Base-by-base conservation (phyloP, 345 rosid species). In the Stellera chamaejasme region DNA sequence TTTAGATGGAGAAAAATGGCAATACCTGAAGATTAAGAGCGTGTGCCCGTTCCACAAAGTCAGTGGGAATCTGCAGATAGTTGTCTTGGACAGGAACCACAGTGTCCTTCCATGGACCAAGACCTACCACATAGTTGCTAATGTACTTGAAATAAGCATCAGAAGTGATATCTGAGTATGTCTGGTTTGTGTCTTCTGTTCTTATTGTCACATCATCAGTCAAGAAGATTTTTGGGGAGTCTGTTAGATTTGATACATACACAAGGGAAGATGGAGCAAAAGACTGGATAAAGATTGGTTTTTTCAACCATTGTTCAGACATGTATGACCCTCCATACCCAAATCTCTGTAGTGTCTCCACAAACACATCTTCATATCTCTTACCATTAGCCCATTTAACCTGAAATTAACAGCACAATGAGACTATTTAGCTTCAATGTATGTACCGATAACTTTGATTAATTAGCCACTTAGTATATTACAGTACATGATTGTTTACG, bases 111-210 rank as follows among this genome's bases (percentile, higher is more conserved):
- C 79, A 74, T 1, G 77, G 79, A 43, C 82, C 77, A 16, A 74
- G 68, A 4, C 72, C 82, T 32, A 77, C 63, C 63, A 74, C 76
- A 13, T 77, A 60, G 9, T 77, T 65, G 58, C 69, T 77, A n/a
- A 74, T 66, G 61, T 62, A 57, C 65, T 69, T 52, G n/a, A 71
- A 58, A 53, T 71, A 71, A 15, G 50, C 39, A 62, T 77, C 75
- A 3, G 79, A 77, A 55, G 82, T 77, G 45, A 77, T 68, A 48
- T 71, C 75, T 52, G 64, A 53, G 41, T 68, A 77, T 8, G 82
- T 61, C 79, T 77, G 82, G n/a, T 83, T 83, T 25, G 97, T 89
- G 75, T 89, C 97, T 68, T 89, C 81, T 19, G 97, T 89, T 50
- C 72, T 73, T 23, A 72, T 51, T 11, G 73, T 72, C 26, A 80